A percentile compares a stretch with the other conserved stretches of the same genome.
Conservation (phyloP, 768 basidiomycete species). For the Inosperma sp. region DNA sequence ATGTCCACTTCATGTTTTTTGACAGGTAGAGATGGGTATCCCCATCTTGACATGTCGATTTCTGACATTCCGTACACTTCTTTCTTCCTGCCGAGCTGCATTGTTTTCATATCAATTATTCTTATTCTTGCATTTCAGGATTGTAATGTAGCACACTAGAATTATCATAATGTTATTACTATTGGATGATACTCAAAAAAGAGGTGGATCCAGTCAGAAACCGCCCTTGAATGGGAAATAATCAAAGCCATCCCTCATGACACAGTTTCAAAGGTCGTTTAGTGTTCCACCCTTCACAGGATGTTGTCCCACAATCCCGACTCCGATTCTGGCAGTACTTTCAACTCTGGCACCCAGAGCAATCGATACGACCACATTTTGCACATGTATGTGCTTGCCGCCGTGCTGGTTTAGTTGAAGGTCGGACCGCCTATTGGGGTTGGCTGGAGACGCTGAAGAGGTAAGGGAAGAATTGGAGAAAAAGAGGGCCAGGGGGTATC, state of each 20-base stretch:
- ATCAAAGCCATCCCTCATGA: not conserved
- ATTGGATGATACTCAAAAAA: no score
- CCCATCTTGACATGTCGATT: no score
- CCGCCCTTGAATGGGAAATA: not conserved
- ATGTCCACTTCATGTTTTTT: no score
- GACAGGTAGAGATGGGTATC: no score
- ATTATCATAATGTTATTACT: no score
- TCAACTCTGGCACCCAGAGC: not conserved
- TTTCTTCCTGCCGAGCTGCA: no score
- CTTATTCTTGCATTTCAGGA: no score
- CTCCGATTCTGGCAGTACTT: not conserved
- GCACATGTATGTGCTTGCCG: not conserved
- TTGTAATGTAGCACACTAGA: no score
- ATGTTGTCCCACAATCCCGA: not conserved
- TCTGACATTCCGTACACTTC: no score
- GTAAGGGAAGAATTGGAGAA: constrained; percentile 52
- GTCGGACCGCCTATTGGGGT: constrained; percentile 41
- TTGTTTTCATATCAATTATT: no score
- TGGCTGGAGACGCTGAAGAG: constrained; percentile 56
- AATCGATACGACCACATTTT: not conserved
- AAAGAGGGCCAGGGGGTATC: constrained; percentile 56
- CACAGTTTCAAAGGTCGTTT: not conserved
- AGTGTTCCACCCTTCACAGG: not conserved
- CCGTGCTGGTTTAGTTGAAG: not conserved
- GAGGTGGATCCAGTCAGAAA: no score